phyloP scores from a whole-genome alignment of 371 early-diverging fungal species.

The Mortierella sp. region DNA sequence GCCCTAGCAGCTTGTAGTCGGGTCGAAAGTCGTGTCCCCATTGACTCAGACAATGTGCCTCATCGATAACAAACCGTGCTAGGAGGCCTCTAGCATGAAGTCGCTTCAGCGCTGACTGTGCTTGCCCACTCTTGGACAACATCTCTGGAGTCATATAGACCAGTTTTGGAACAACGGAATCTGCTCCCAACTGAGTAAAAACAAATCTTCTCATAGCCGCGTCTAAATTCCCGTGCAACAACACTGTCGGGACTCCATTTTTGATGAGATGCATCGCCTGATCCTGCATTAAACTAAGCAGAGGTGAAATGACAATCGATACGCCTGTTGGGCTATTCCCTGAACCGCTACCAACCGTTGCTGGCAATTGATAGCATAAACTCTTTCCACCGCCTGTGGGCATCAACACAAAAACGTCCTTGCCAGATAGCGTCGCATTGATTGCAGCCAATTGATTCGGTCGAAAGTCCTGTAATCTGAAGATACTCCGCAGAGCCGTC shows the following conservation, averaged over 20 bases:
- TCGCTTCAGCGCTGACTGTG: slow-evolving; percentile 68
- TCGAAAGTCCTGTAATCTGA: slow-evolving; percentile 89
- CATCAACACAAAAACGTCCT: slow-evolving; percentile 99
- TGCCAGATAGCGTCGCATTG: slow-evolving; percentile 87
- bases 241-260: slow-evolving; percentile 84
- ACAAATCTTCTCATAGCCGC: slow-evolving; percentile 68
- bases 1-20: slow-evolving; percentile 83
- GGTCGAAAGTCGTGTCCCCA: slow-evolving; percentile 99
- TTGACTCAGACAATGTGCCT: slow-evolving; percentile 98
- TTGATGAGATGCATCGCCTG: slow-evolving; percentile 90
- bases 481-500: slow-evolving; percentile 78
- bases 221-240: slow-evolving; percentile 76
- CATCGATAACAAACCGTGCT: slow-evolving; percentile 98
- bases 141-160: slow-evolving; percentile 98
- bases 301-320: slow-evolving; percentile 97
- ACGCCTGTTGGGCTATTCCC: slow-evolving; percentile 76
- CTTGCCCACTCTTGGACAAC: slow-evolving; percentile 78
- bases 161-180: slow-evolving; percentile 65
- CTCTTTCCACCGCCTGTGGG: slow-evolving; percentile 99
- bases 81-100: slow-evolving; percentile 73
- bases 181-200: slow-evolving; percentile 64
- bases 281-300: slow-evolving; percentile 98
- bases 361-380: slow-evolving; percentile 98
- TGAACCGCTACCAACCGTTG: slow-evolving; percentile 65
- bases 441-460: slow-evolving; percentile 96